phyloP scores from a whole-genome alignment of 23 red algal species.

The Gracilaria vermiculophylla region DNA sequence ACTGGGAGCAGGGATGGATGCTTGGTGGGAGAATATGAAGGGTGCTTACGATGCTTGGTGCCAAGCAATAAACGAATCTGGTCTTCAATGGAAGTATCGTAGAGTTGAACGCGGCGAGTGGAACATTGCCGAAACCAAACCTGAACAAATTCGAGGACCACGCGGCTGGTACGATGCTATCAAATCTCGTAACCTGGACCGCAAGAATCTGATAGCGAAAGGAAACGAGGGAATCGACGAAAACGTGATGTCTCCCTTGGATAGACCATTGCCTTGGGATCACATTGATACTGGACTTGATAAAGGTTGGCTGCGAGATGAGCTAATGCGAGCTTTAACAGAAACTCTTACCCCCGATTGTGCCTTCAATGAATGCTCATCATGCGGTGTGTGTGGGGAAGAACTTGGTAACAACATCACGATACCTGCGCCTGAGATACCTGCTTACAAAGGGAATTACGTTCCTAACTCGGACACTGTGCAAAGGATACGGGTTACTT shows the following conservation, averaged over 20 bases:
- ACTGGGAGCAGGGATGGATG: conserved; percentile 71
- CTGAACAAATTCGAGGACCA: conserved; percentile 57
- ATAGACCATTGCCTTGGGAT: conserved; percentile 81
- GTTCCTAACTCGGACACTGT: conserved; percentile 18
- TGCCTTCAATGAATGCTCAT: conserved; percentile 67
- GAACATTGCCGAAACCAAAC: conserved; percentile 54
- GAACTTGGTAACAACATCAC: conserved; percentile 77
- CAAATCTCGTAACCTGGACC: conserved; percentile 16
- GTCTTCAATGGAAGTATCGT: conserved; percentile 69
- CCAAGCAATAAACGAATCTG: conserved; percentile 54
- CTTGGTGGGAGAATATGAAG: conserved; percentile 72
- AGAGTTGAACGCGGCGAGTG: conserved; percentile 58
- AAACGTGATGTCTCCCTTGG: conserved; percentile 1
- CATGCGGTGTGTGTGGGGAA: conserved; percentile 72
- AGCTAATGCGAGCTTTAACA: conserved; percentile 70
- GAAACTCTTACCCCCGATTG: conserved; percentile 77
- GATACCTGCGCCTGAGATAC: conserved; percentile 38
- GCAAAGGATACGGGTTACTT: conserved; percentile 49
- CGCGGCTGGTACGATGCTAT: conserved; percentile 70
- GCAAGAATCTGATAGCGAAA: conserved; percentile 42
- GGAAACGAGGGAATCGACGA: background rate
- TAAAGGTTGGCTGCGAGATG: conserved; percentile 85
- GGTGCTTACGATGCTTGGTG: conserved; percentile 70
- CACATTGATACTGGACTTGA: conserved; percentile 72
- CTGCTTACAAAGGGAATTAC: conserved; percentile 39